Evolutionary conservation across 2,329 filamentous ascomycete genomes (phyloP), one percentile per base, ranked within the genome.

Genomic region (Karstenula rhodostoma): DNA sequence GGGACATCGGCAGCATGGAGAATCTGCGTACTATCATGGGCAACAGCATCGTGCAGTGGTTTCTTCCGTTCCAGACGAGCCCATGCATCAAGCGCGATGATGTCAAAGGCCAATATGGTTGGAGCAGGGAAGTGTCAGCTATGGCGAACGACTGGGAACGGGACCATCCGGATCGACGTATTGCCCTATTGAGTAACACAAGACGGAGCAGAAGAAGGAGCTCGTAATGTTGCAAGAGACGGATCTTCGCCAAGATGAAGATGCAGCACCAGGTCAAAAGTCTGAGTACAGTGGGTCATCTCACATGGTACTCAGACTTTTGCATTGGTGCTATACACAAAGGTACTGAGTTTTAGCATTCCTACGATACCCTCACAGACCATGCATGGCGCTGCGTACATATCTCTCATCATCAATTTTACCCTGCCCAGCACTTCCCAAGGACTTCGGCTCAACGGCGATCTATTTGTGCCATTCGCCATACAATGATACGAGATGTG

Each of bases 21-120:
- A 98, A 98, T 72, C 89, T 93, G 79, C 86, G 87, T 65, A 85
- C 89, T 15, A 87, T 97, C 25, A 93, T 99, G 89, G 94, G 94
- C 0, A 79, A 85, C 49, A 86, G 80, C 22, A 65, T 88, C 2
- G 62, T 89, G 15, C 91, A 97, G 61, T 98, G 94, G 94, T 72
- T 97, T 13, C 78, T 97, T 1, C 94, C 94, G 0, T 75, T 96
- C 35, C 87, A 83, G 58, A 84, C 86, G 60, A 93, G 91, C 4
- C 94, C 94, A 0, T 94, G 91, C 75, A 85, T 85, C 53, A 85
- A 86, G 56, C 90, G 94, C 68, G 87, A 87, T 49, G 85, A 83
- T 66, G 82, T 83, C 60, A 83, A 86, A 62, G 89, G 90, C 69
- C 87, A 91, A 59, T 96, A 90, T 73, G 83, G 85, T 15, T 81